Conservation (phyloP, 108 stramenopile genomes). For the Nitzschia palea region DNA sequence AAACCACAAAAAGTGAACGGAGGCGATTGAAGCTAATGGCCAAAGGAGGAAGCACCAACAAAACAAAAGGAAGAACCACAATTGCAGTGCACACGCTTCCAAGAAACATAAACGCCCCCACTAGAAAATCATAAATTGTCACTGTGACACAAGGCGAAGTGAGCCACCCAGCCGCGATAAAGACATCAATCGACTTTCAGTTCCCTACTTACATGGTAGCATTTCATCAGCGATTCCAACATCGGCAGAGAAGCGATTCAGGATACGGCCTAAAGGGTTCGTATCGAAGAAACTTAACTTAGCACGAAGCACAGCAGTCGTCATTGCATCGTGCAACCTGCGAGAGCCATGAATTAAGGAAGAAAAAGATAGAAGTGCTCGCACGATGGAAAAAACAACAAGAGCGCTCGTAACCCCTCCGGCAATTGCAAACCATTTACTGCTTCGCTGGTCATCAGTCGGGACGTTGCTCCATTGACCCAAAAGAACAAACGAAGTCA, state of each 20-base stretch:
- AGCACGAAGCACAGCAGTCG: conserved; percentile 74
- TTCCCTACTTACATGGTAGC: conserved; percentile 23
- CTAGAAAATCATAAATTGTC: conserved; percentile 78
- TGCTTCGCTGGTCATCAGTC: conserved; percentile 45
- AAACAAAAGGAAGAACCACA: conserved; percentile 58
- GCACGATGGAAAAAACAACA: conserved; percentile 46
- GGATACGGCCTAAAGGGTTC: conserved; percentile 89
- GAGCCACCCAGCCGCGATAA: conserved; percentile 13
- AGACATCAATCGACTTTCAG: not conserved
- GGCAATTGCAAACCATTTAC: conserved; percentile 40
- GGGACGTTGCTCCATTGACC: conserved; percentile 69
- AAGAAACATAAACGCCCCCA: conserved; percentile 63
- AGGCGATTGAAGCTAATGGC: conserved; percentile 68
- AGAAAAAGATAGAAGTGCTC: conserved; percentile 56
- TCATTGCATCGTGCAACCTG: conserved; percentile 79
- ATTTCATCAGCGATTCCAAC: conserved; percentile 82
- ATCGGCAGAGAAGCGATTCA: conserved; percentile 83
- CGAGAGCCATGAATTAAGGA: conserved; percentile 65
- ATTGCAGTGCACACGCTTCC: conserved; percentile 70
- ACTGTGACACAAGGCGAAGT: conserved; percentile 31
- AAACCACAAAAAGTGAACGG: conserved; percentile 70
- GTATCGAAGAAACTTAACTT: conserved; percentile 90
- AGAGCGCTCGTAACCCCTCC: conserved; percentile 45
- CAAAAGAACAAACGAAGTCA: conserved; percentile 55
- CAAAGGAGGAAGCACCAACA: conserved; percentile 70